These are phyloP conservation scores for Fusarium sp. DNA, from an alignment of 2,329 filamentous ascomycete genomes.

Conservation along the genomic window DNA sequence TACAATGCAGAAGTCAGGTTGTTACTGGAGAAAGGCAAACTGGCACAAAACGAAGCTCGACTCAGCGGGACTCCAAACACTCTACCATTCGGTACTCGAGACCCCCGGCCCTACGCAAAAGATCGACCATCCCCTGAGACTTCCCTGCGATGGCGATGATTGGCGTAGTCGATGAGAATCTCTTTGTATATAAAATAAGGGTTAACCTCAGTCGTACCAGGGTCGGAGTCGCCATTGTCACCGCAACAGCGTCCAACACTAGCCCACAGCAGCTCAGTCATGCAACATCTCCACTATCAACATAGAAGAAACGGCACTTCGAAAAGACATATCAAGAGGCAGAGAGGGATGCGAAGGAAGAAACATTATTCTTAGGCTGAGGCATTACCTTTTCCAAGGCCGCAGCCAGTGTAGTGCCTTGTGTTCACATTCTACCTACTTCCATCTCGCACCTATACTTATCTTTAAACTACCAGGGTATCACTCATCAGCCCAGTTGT, in stretches of 20 bases:
- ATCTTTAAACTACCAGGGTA: background rate
- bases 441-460: background rate
- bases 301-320: background rate
- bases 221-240: background rate
- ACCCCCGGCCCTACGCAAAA: too few species aligned
- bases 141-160: background rate
- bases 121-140: too few species aligned
- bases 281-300: background rate
- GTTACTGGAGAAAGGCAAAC: too few species aligned
- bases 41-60: too few species aligned
- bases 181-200: background rate
- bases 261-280: background rate
- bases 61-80: too few species aligned
- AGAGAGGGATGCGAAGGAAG: background rate
- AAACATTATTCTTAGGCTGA: background rate
- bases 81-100: too few species aligned
- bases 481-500: conserved; percentile 43
- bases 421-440: background rate
- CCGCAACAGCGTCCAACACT: background rate
- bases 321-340: background rate
- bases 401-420: background rate
- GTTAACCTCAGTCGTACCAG: background rate
- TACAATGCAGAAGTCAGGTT: too few species aligned
- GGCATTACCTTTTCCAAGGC: background rate
- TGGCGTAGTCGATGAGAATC: background rate